These are phyloP conservation scores for Globisporangium cylindrosporum DNA, from an alignment of 352 stramenopile genomes.

Conservation along the genomic window DNA sequence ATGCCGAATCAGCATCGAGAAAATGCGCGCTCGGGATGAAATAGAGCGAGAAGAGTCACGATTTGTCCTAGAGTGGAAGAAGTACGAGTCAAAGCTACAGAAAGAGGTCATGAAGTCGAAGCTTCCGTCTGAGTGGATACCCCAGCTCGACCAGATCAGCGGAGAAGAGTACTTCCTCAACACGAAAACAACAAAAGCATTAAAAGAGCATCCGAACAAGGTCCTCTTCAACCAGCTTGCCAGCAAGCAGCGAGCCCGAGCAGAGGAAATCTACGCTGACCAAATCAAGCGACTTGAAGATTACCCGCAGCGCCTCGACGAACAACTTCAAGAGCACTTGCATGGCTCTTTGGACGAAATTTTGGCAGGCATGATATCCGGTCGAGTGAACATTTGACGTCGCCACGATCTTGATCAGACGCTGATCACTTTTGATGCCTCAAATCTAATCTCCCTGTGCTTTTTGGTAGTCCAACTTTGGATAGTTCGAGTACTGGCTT, in stretches of 20 bases:
- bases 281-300: conserved; percentile 22
- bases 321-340: conserved; percentile 11
- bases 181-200: conserved; percentile 29
- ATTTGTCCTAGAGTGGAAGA: conserved; percentile 27
- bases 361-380: conserved; percentile 13
- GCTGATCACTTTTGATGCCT: neutral
- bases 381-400: conserved; percentile 3
- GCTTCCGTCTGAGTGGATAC: conserved; percentile 38
- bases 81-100: conserved; percentile 35
- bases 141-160: conserved; percentile 32
- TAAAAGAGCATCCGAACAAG: conserved; percentile 36
- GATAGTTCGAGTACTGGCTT: conserved; percentile 5
- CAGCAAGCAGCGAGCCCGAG: conserved; percentile 26
- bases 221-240: conserved; percentile 28
- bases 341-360: conserved; percentile 12
- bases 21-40: conserved; percentile 20
- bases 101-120: conserved; percentile 37
- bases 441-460: neutral
- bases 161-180: conserved; percentile 44
- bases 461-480: conserved; percentile 2
- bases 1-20: conserved; percentile 30
- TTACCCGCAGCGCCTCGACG: conserved; percentile 24
- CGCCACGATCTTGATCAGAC: neutral
- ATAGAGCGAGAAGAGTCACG: conserved; percentile 22
- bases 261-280: conserved; percentile 23